These are phyloP conservation scores for Parastagonospora avenae DNA, from an alignment of 2,329 filamentous ascomycete species.

Conservation along the genomic window DNA sequence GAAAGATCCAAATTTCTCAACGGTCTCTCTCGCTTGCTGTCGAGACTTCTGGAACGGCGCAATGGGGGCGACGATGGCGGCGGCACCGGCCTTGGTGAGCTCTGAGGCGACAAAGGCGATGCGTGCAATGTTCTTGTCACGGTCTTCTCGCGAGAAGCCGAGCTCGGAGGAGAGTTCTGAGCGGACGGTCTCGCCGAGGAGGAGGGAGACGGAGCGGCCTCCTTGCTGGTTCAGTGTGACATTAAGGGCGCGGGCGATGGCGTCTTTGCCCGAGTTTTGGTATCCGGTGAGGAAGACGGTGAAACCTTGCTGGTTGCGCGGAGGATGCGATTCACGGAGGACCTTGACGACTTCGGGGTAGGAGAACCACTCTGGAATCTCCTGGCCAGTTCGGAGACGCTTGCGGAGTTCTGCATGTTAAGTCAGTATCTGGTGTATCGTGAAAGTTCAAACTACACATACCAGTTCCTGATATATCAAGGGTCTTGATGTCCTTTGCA, in stretches of 20 bases:
- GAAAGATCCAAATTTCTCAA: slow-evolving; percentile 89
- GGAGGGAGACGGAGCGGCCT: slow-evolving; percentile 89
- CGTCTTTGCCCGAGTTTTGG: slow-evolving; percentile 96
- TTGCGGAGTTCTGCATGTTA: slow-evolving; percentile 75
- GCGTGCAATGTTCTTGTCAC: slow-evolving; percentile 91
- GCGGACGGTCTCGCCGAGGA: slow-evolving; percentile 94
- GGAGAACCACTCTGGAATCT: slow-evolving; percentile 99
- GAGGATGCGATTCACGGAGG: slow-evolving; percentile 92
- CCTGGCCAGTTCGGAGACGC: slow-evolving; percentile 86
- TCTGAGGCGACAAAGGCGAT: slow-evolving; percentile 97
- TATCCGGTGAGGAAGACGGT: slow-evolving; percentile 98
- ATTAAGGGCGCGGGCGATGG: slow-evolving; percentile 92
- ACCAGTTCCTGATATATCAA: slow-evolving; percentile 59
- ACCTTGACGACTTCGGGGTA: slow-evolving; percentile 98
- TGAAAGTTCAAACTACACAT: slow-evolving; percentile 12
- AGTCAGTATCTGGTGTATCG: slow-evolving; percentile 61
- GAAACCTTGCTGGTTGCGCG: slow-evolving; percentile 91
- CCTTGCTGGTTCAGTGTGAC: slow-evolving; percentile 98
- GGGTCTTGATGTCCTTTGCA: slow-evolving; percentile 74
- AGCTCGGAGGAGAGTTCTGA: slow-evolving; percentile 92
- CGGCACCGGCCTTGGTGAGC: slow-evolving; percentile 88
- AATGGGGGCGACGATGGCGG: slow-evolving; percentile 95
- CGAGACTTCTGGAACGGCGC: slow-evolving; percentile 86
- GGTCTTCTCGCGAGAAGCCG: slow-evolving; percentile 91
- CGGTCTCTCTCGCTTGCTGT: slow-evolving; percentile 76